phyloP scores from a whole-genome alignment of 805 yeast genomes.

The Metschnikowia hibisci region DNA sequence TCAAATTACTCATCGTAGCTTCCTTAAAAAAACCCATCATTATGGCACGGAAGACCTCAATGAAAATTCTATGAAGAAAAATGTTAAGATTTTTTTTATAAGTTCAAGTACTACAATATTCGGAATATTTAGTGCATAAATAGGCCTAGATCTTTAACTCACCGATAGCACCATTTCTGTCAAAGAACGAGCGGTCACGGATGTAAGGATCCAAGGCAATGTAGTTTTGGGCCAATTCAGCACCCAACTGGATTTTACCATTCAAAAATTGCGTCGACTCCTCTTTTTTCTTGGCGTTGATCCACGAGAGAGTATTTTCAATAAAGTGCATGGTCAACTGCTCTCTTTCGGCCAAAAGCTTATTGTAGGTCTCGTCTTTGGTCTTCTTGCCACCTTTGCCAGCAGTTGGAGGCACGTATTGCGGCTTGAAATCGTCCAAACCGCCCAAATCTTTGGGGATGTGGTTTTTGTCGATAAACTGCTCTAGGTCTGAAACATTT shows the following conservation, averaged over 20 bases:
- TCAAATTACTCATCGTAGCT: too few species aligned
- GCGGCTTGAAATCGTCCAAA: constrained; percentile 50
- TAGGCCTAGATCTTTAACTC: constrained; percentile 7
- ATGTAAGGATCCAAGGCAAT: constrained; percentile 45
- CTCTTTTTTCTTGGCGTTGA: constrained; percentile 55
- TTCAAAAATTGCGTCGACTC: constrained; percentile 46
- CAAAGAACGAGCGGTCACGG: constrained; percentile 17
- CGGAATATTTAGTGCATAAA: too few species aligned
- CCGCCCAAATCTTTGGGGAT: constrained; percentile 80
- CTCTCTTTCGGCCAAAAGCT: constrained; percentile 50
- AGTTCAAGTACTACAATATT: too few species aligned
- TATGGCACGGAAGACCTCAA: too few species aligned
- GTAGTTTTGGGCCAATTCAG: constrained; percentile 58
- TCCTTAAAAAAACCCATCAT: too few species aligned
- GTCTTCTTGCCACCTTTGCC: constrained; percentile 39
- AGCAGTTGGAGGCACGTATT: constrained; percentile 62
- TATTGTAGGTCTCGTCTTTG: constrained; percentile 41
- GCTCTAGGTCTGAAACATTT: constrained; percentile 58
- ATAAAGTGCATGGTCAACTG: constrained; percentile 51
- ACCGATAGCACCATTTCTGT: constrained; percentile 17
- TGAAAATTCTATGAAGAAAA: too few species aligned
- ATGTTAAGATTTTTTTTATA: too few species aligned
- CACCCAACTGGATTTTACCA: constrained; percentile 52
- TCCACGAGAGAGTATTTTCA: constrained; percentile 72
- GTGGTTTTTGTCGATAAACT: constrained; percentile 53